A percentile compares a stretch with the other conserved stretches of the same genome.
These are phyloP conservation scores for Saccharomyces eubayanus DNA, from an alignment of 805 yeast species.

Conservation along the genomic window DNA sequence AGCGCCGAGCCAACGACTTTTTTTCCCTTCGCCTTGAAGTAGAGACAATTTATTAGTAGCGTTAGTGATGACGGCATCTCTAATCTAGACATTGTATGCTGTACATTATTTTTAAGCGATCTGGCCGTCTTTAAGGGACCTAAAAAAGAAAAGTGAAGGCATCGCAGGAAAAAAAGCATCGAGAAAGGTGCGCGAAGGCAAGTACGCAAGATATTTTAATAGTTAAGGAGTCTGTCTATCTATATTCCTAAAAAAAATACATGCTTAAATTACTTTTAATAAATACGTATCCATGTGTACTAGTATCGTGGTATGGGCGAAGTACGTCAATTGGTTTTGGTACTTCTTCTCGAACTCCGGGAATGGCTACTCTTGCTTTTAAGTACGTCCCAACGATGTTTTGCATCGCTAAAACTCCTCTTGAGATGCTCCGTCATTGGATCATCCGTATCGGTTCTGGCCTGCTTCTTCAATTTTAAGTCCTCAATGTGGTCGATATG, in stretches of 20 bases:
- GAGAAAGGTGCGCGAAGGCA: background rate
- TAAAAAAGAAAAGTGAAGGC: background rate
- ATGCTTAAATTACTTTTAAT: too few relatives aligned
- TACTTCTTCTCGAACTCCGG: background rate
- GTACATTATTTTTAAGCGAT: background rate
- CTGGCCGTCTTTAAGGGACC: background rate
- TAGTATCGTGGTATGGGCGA: background rate
- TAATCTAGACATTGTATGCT: background rate
- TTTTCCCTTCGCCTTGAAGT: background rate
- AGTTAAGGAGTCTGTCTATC: background rate
- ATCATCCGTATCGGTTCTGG: constrained; percentile 12
- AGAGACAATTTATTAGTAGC: background rate
- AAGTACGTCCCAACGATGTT: background rate
- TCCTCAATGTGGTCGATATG: constrained; percentile 54
- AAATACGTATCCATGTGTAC: too few relatives aligned
- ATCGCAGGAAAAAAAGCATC: background rate
- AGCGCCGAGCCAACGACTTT: background rate
- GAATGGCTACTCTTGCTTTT: background rate
- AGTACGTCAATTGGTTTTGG: background rate
- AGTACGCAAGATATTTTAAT: background rate
- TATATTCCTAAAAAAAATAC: background rate
- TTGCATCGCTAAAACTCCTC: constrained; percentile 3
- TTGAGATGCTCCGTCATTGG: constrained; percentile 26
- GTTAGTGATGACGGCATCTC: background rate
- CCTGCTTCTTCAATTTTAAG: constrained; percentile 11